A percentile compares a stretch with the other conserved stretches of the same genome.
Conservation (phyloP, 164 flowering plant species). For the Umbilicus rupestris region DNA sequence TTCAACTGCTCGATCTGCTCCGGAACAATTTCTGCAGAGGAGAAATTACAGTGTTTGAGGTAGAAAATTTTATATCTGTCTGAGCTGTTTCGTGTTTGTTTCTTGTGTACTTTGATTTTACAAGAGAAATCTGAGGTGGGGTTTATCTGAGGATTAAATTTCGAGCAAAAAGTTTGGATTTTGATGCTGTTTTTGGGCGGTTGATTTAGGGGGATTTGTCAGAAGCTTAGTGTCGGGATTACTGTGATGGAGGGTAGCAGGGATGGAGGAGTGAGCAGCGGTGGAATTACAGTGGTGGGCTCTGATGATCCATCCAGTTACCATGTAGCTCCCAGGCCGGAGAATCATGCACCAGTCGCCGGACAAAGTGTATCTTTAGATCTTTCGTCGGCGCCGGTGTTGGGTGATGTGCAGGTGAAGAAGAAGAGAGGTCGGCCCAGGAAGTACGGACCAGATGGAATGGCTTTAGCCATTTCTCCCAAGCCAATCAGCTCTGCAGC, state of each 20-base stretch:
- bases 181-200: background rate
- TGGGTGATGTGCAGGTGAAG: conserved; percentile 33
- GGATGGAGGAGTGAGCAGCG: conserved; percentile 7
- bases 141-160: background rate
- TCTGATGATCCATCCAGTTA: conserved; percentile 8
- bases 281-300: conserved; percentile 8
- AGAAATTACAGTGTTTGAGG: background rate
- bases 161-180: background rate
- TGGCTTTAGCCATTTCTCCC: conserved; percentile 42
- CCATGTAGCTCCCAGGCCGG: conserved; percentile 9
- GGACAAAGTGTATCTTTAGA: conserved; percentile 23
- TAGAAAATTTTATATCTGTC: background rate
- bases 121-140: background rate
- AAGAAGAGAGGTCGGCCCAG: conserved; percentile 81
- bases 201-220: conserved; percentile 1
- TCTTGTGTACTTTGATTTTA: background rate
- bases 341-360: conserved; percentile 1
- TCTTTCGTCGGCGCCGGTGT: conserved; percentile 14
- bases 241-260: conserved; percentile 1
- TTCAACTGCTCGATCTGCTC: background rate
- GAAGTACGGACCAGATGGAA: conserved; percentile 63
- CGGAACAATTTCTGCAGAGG: background rate
- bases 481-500: conserved; percentile 69
- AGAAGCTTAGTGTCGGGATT: conserved; percentile 4
- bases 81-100: background rate